Evolutionary conservation across 768 basidiomycete genomes (phyloP), one percentile per base, ranked within the genome.

Genomic region (Tremella yokohamensis): DNA sequence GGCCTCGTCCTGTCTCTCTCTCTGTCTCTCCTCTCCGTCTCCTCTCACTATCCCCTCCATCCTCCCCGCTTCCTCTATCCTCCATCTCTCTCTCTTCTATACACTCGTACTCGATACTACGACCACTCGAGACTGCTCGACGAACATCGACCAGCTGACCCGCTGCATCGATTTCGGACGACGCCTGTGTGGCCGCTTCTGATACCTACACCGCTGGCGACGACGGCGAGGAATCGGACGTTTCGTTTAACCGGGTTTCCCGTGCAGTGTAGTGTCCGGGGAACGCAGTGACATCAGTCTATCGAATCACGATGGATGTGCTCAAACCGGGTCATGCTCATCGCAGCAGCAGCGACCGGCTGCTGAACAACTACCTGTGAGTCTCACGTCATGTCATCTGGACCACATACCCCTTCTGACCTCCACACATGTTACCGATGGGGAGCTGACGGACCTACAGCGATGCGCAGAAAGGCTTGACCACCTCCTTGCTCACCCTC

Each of bases 341-440:
- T 58, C 42, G 73, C 57, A 75, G 73, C 61, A 72, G 69, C 52
- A 66, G 64, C 45, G 75, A 76, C 57, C 44, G 75, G 56, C 57
- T 76, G 49, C 52, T 76, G 44, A 73, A 68, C 62, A 76, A 76
- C 52, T 76, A 75, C 57, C 72, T 76, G 69, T 75, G 49, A 19
- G 72, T 67, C 15, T 24, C 26, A 13, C 19, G 22, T 45, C 29
- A 34, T n/a, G n/a, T n/a, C n/a, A n/a, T n/a, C n/a, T n/a, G n/a
- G 20, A 13, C n/a, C 52, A 2, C 18, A 3, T 9, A 29, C 15
- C 18, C 15, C 8, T 15, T n/a, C 4, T 39, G 60, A 12, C 55
- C 37, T 15, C 13, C 19, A 26, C 7, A 16, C 13, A 11, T 6
- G 8, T 4, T 22, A 45, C 22, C 42, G 42, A 45, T 29, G 26